Base-by-base conservation (phyloP, 352 stramenopile species). In the Saprolegnia parasitica region DNA sequence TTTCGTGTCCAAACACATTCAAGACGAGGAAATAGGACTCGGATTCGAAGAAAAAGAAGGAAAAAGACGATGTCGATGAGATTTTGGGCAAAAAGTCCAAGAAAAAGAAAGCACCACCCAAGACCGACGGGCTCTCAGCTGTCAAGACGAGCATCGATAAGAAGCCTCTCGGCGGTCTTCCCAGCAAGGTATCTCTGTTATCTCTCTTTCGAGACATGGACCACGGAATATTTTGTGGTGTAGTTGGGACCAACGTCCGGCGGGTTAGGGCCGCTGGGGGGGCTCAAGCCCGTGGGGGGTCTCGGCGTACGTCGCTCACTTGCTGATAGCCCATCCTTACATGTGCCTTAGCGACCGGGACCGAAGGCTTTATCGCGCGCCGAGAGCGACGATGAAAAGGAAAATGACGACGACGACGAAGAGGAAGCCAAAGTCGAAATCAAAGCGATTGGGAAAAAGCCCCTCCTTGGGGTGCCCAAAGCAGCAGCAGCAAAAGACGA, bases 11-110 rank as follows among this genome's bases (percentile, higher is more conserved):
- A n/a, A n/a, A n/a, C n/a, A n/a, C n/a, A n/a, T n/a, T n/a, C n/a
- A n/a, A n/a, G n/a, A n/a, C n/a, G n/a, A n/a, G n/a, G n/a, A n/a
- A 16, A 24, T 68, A 92, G 78, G 80, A 93, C 50, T 80, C 76
- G 18, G 81, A 90, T 56, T 78, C 89, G 57, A 81, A 82, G 58
- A 92, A 91, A 72, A 87, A 86, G 52, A 89, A 90, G 66, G 87
- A 84, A 61, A 89, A 87, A 61, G 84, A 92, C 24, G 87, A 95
- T 50, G 83, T 93, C 2, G 82, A 82, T 5, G 82, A 90, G 63
- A 76, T 95, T n/a, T 67, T 95, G 20, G 85, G 85, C 3, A 79
- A 78, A 56, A 82, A 84, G 15, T 66, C 67, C 52, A 88, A 86
- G 74, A 76, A 70, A 37, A 89, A 87, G 74, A 93, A 93, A 58